phyloP scores from a whole-genome alignment of 2,329 filamentous ascomycete genomes.

The Alternaria sp. region DNA sequence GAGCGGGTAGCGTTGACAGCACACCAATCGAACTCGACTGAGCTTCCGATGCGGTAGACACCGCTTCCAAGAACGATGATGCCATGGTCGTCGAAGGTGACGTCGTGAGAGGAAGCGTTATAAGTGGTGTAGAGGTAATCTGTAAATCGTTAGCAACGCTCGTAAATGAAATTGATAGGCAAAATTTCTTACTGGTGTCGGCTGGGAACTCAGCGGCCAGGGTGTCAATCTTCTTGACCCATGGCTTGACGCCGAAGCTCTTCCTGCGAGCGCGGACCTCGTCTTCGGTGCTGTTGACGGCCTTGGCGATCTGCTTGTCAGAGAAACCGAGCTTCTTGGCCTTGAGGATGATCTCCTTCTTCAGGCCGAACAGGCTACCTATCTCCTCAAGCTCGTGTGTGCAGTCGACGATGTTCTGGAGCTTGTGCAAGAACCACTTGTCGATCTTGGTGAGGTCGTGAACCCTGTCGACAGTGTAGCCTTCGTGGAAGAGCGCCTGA shows the following conservation, averaged over 20 bases:
- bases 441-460: slow-evolving; percentile 98
- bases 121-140: slow-evolving; percentile 68
- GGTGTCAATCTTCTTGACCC: slow-evolving; percentile 98
- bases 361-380: slow-evolving; percentile 81
- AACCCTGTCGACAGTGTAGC: slow-evolving; percentile 88
- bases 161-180: not conserved
- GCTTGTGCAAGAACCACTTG: slow-evolving; percentile 99
- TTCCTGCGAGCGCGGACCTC: slow-evolving; percentile 85
- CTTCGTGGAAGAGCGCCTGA: slow-evolving; percentile 96
- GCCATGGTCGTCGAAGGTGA: slow-evolving; percentile 91
- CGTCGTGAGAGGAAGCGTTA: slow-evolving; percentile 92
- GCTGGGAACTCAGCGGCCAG: slow-evolving; percentile 75
- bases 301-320: slow-evolving; percentile 89
- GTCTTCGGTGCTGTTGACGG: slow-evolving; percentile 85
- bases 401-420: slow-evolving; percentile 95
- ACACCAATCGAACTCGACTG: slow-evolving; percentile 99
- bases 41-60: slow-evolving; percentile 97
- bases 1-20: slow-evolving; percentile 88
- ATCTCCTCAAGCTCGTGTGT: slow-evolving; percentile 83
- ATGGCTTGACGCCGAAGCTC: slow-evolving; percentile 87
- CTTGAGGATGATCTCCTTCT: slow-evolving; percentile 85
- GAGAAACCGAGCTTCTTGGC: slow-evolving; percentile 99
- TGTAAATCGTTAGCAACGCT: not conserved
- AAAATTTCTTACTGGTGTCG: not conserved
- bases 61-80: slow-evolving; percentile 89